These are phyloP conservation scores for Oxyria digyna DNA, from an alignment of 148 eudicot species.

Conservation along the genomic window DNA sequence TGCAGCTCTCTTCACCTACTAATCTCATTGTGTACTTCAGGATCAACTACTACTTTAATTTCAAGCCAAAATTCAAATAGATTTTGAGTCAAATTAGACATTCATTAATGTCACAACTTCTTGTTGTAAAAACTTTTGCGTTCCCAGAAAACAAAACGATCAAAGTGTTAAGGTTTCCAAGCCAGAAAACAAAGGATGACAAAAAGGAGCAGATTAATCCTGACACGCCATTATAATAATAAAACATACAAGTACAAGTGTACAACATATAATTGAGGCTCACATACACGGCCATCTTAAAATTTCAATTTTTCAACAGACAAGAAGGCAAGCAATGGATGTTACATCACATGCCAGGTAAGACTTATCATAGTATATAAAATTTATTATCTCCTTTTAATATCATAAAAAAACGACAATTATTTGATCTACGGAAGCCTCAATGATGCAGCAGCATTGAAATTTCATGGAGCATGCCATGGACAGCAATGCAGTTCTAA, in stretches of 20 bases:
- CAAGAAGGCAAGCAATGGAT: conserved; percentile 6
- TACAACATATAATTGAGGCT: neutral
- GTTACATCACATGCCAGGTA: conserved; percentile 8
- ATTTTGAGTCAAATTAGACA: neutral
- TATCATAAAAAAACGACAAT: neutral
- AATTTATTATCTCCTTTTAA: neutral
- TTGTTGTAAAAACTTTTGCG: neutral
- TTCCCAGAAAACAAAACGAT: neutral
- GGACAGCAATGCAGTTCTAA: conserved; percentile 2
- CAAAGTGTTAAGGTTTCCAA: neutral
- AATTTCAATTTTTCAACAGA: neutral
- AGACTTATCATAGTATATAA: neutral
- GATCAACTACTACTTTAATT: no score
- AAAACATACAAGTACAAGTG: neutral
- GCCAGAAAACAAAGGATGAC: neutral
- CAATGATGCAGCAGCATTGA: neutral
- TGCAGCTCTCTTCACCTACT: neutral
- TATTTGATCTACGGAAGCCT: neutral
- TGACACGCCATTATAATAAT: neutral
- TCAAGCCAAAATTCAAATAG: no score
- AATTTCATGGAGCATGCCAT: neutral
- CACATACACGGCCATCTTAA: neutral
- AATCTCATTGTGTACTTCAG: neutral
- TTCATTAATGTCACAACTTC: neutral
- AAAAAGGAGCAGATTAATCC: neutral